Conservation (phyloP, 805 yeast genomes). For the Ogataea zsoltii region DNA sequence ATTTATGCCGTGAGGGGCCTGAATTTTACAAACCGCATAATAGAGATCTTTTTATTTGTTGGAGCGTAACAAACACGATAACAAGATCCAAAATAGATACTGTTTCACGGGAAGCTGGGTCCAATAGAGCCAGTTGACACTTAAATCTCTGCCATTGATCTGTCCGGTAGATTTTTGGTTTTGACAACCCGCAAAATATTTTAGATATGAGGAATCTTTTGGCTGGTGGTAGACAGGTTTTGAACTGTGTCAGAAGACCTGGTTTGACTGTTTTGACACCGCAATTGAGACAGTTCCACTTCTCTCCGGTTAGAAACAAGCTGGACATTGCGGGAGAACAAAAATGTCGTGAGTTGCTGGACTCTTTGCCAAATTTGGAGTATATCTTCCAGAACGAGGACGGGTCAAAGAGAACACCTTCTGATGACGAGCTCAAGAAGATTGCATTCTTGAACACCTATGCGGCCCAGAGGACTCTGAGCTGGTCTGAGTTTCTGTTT, state of each 20-base stretch:
- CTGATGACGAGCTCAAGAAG: constrained; percentile 68
- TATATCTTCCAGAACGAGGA: constrained; percentile 72
- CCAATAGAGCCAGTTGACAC: too few species aligned
- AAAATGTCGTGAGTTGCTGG: constrained; percentile 62
- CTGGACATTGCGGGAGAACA: constrained; percentile 53
- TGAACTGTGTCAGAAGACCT: neutral
- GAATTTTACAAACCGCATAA: neutral
- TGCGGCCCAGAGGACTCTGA: constrained; percentile 55
- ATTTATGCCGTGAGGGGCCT: neutral
- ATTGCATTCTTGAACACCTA: constrained; percentile 70
- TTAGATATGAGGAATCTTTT: neutral
- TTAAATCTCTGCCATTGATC: too few species aligned
- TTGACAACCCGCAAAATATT: too few species aligned
- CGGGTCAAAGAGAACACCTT: constrained; percentile 70
- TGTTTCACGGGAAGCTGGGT: neutral
- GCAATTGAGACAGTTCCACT: constrained; percentile 12
- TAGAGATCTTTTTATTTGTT: constrained; percentile 2
- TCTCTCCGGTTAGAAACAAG: constrained; percentile 18
- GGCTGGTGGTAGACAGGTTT: neutral
- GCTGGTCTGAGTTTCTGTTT: constrained; percentile 43
- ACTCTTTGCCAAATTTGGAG: constrained; percentile 62
- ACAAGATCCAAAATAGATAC: neutral
- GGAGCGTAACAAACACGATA: neutral
- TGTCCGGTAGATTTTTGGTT: too few species aligned
- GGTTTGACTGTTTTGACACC: too few species aligned